Evolutionary conservation across 331 rosid species (phyloP), one percentile per base, ranked within the genome.

Genomic region (Prunus yedoensis): DNA sequence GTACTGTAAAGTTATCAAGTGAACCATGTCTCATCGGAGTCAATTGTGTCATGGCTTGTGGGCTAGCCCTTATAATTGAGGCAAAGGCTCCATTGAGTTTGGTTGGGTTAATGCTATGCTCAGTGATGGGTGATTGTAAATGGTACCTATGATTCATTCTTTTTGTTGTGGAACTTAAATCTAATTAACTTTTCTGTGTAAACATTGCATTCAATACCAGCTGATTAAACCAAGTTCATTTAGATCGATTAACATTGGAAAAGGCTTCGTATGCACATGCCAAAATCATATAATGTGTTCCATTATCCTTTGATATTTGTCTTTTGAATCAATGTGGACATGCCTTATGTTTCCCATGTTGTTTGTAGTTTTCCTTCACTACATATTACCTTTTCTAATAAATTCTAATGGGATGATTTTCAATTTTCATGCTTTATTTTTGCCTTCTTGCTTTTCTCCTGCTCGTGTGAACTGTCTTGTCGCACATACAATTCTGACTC

Each of bases 21-120:
- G 70, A 50, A 60, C 65, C 73, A 53, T 81, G 74, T 57, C 46
- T 23, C 23, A 25, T 60, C 13, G 47, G 49, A 47, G 58, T 54
- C 50, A 45, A 35, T 43, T 35, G 16, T 67, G 21, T 74, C 35
- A 59, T 52, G 17, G 41, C 30, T 59, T 80, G 20, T 68, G 56
- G 67, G 32, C 75, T 49, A 32, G 54, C 50, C 71, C 58, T 14
- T 27, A 65, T 49, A 52, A 30, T 50, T 59, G 46, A 43, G 66
- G 65, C 76, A 46, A 65, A 23, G 54, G 45, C 50, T 66, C 23
- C 11, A 18, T 17, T 46, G 41, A 27, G 58, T 57, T 46, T 1
- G 20, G 43, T 53, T 53, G 30, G 23, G 58, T 46, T 17, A 30
- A 51, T 59, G 16, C 25, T 54, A 17, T 38, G 38, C 72, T 51